Evolutionary conservation across 192 early-diverging fungal species (phyloP).

Genomic region (Coemansia sp.): DNA sequence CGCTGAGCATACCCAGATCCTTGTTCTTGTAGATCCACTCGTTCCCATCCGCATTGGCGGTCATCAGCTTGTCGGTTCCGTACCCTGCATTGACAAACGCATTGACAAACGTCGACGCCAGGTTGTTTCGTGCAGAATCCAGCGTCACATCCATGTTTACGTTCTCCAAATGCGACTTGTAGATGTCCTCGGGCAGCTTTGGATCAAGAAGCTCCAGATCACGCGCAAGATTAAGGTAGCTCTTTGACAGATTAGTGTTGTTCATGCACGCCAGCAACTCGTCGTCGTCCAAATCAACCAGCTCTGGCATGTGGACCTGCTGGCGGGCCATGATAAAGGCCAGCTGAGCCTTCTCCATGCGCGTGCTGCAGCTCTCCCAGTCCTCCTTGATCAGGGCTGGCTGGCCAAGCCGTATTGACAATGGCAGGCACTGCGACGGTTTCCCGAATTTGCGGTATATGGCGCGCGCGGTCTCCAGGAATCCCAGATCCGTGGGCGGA

Average conservation of each 20-base stretch:
- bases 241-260: constrained; percentile 82
- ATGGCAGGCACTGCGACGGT: constrained; percentile 78
- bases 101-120: constrained; percentile 98
- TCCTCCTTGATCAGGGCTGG: constrained; percentile 79
- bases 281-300: constrained; percentile 76
- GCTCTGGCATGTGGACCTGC: constrained; percentile 73
- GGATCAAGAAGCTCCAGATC: constrained; percentile 95
- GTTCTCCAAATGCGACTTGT: constrained; percentile 96
- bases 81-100: constrained; percentile 99
- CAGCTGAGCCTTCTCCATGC: constrained; percentile 91
- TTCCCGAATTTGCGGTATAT: constrained; percentile 87
- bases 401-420: constrained; percentile 85
- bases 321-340: constrained; percentile 92
- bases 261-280: constrained; percentile 84
- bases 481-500: constrained; percentile 83
- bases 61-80: constrained; percentile 86
- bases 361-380: constrained; percentile 80
- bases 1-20: constrained; percentile 94
- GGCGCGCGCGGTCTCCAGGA: constrained; percentile 81
- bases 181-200: constrained; percentile 97
- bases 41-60: constrained; percentile 67
- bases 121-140: constrained; percentile 93
- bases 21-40: constrained; percentile 99
- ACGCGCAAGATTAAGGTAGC: constrained; percentile 85
- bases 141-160: constrained; percentile 67